Evolutionary conservation across 108 stramenopile genomes (phyloP).

Genomic region (Fistulifera solaris): DNA sequence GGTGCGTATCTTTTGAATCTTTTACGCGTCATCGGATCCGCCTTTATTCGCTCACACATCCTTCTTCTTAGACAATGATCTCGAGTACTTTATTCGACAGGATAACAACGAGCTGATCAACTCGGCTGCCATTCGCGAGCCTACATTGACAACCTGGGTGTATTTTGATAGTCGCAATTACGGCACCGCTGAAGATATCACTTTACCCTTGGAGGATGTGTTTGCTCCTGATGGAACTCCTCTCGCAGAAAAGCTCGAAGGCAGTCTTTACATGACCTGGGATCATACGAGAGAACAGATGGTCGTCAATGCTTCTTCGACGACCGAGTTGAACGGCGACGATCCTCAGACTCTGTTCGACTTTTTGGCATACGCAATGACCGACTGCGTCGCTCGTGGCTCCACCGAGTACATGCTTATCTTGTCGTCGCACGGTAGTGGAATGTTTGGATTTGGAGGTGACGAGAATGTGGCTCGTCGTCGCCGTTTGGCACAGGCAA

Average conservation of each 20-base stretch:
- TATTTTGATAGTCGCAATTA: conserved; percentile 12
- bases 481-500: not conserved
- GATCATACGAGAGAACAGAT: conserved; percentile 2
- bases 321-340: conserved; percentile 5
- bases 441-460: conserved; percentile 22
- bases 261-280: not conserved
- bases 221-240: conserved; percentile 9
- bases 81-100: conserved; percentile 24
- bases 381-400: conserved; percentile 13
- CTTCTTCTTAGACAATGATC: conserved; percentile 11
- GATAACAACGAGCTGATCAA: conserved; percentile 16
- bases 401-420: conserved; percentile 13
- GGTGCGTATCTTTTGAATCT: not conserved
- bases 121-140: conserved; percentile 5
- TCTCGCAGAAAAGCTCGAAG: not conserved
- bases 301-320: not conserved
- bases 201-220: conserved; percentile 12
- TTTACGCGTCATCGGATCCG: not conserved
- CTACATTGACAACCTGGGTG: conserved; percentile 17
- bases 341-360: conserved; percentile 7
- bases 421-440: conserved; percentile 17
- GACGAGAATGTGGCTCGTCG: conserved; percentile 13
- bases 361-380: conserved; percentile 8
- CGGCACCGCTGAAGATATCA: conserved; percentile 8
- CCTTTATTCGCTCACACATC: not conserved